phyloP scores from a whole-genome alignment of 169 alveolate species.

The Cryptosporidium canis region DNA sequence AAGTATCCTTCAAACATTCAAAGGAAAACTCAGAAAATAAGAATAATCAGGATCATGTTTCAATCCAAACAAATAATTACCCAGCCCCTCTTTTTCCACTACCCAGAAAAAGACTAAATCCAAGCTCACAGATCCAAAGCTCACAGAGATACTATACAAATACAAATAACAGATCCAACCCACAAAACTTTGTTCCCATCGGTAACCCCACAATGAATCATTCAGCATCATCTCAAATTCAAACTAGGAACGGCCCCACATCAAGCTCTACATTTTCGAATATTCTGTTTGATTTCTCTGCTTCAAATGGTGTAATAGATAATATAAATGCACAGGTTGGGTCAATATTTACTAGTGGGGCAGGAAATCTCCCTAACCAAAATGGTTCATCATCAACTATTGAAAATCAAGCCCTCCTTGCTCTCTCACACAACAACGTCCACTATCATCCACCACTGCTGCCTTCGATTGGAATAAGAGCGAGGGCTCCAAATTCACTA shows the following conservation, averaged over 20 bases:
- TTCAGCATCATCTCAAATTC: neutral
- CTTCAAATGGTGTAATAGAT: constrained; percentile 32
- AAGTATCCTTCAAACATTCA: constrained; percentile 10
- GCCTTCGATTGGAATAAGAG: constrained; percentile 1
- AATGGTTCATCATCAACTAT: constrained; percentile 17
- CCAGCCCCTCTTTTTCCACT: constrained; percentile 17
- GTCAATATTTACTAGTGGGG: neutral
- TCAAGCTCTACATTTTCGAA: constrained; percentile 1
- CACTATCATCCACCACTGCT: constrained; percentile 4
- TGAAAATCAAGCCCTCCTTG: constrained; percentile 35
- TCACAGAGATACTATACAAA: neutral
- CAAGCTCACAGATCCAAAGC: neutral
- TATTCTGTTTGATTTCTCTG: constrained; percentile 16
- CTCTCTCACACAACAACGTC: neutral
- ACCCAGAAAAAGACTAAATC: constrained; percentile 23
- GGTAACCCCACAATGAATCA: neutral
- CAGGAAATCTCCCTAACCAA: neutral
- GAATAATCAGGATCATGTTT: neutral
- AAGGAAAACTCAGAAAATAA: neutral
- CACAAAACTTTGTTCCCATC: neutral
- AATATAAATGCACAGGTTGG: constrained; percentile 8
- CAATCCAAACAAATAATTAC: neutral
- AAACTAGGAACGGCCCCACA: neutral
- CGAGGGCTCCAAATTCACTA: constrained; percentile 27
- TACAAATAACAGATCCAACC: neutral